These are phyloP conservation scores for Hypoxylon cercidicola DNA, from an alignment of 495 filamentous ascomycete species.

Conservation along the genomic window DNA sequence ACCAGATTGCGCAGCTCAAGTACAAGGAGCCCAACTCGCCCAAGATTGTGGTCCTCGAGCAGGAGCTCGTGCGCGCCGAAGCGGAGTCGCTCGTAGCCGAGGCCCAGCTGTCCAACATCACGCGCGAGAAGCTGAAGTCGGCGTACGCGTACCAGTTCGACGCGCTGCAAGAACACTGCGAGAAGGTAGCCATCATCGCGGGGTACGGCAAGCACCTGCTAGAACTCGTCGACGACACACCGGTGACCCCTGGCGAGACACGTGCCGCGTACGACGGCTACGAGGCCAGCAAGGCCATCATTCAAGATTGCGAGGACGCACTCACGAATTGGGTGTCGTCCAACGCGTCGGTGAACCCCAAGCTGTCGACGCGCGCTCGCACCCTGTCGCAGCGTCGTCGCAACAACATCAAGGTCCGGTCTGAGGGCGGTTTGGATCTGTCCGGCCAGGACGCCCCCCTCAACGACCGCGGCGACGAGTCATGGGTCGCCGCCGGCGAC, in stretches of 20 bases:
- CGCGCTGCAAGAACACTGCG: slow-evolving; percentile 95
- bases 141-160: slow-evolving; percentile 99
- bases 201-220: slow-evolving; percentile 97
- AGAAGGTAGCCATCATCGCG: slow-evolving; percentile 97
- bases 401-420: slow-evolving; percentile 70
- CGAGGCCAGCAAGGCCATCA: slow-evolving; percentile 97
- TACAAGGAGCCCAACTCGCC: slow-evolving; percentile 99
- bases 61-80: slow-evolving; percentile 97
- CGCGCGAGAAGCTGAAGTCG: slow-evolving; percentile 97
- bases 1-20: slow-evolving; percentile 98
- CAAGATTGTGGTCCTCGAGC: slow-evolving; percentile 96
- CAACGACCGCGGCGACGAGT: slow-evolving; percentile 85
- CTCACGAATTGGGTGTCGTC: slow-evolving; percentile 95
- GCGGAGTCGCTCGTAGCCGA: slow-evolving; percentile 98
- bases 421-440: slow-evolving; percentile 78
- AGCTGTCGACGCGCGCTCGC: slow-evolving; percentile 84
- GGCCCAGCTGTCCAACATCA: slow-evolving; percentile 98
- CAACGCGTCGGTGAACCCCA: slow-evolving; percentile 86
- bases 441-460: slow-evolving; percentile 85
- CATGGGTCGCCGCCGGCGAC: slow-evolving; percentile 86
- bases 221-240: slow-evolving; percentile 94
- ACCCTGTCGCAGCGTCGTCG: slow-evolving; percentile 86
- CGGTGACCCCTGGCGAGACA: slow-evolving; percentile 96
- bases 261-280: slow-evolving; percentile 97
- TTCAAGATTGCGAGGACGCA: slow-evolving; percentile 97